Evolutionary conservation across 2,329 filamentous ascomycete genomes (phyloP).

Genomic region (Colletotrichum shisoi): DNA sequence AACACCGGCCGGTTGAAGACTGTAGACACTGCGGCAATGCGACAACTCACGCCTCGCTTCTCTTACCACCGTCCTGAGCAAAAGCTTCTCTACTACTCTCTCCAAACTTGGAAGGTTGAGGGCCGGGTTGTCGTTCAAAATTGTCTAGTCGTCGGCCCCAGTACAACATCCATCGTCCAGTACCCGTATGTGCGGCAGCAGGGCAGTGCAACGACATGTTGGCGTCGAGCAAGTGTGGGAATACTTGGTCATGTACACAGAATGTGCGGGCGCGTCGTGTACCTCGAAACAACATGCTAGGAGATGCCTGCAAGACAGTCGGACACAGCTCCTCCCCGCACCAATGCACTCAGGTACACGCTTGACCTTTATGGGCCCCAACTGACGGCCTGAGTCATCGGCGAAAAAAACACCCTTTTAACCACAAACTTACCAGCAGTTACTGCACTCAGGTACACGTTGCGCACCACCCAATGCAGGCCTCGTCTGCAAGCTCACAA

Average conservation of each 20-base stretch:
- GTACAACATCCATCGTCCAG: not conserved
- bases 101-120: too few relatives aligned
- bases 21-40: not conserved
- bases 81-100: not conserved
- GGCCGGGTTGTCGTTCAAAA: too few relatives aligned
- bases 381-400: too few relatives aligned
- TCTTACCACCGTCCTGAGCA: not conserved
- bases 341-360: conserved; percentile 20
- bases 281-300: conserved; percentile 26
- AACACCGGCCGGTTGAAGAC: not conserved
- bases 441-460: conserved; percentile 19
- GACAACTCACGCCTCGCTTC: not conserved
- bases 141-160: too few relatives aligned
- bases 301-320: conserved; percentile 33
- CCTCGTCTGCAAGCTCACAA: conserved; percentile 23
- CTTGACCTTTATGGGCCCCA: too few relatives aligned
- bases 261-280: conserved; percentile 25
- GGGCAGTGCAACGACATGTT: conserved; percentile 29
- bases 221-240: conserved; percentile 28
- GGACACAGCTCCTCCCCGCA: conserved; percentile 24
- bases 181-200: conserved; percentile 11
- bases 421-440: too few relatives aligned
- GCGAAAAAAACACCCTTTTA: too few relatives aligned
- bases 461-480: conserved; percentile 33
- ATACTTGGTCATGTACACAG: conserved; percentile 35